Evolutionary conservation across 164 flowering plant species (phyloP).

Genomic region (Umbellularia californica): DNA sequence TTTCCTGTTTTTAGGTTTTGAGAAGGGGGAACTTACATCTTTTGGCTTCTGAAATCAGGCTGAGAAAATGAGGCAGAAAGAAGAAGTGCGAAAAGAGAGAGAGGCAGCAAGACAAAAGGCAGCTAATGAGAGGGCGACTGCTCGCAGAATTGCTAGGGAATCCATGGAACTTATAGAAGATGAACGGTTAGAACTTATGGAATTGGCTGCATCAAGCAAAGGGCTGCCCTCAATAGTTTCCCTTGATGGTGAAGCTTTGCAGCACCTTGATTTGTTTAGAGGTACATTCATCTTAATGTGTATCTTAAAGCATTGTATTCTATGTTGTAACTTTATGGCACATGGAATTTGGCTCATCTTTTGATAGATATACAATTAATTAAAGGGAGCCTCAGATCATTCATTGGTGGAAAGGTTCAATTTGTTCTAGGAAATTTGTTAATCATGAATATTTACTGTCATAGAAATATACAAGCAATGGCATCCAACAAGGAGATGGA

Average conservation of each 20-base stretch:
- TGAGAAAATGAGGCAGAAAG: slow-evolving; percentile 83
- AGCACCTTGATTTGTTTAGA: slow-evolving; percentile 63
- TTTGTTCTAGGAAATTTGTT: background rate
- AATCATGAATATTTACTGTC: background rate
- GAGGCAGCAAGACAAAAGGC: slow-evolving; percentile 80
- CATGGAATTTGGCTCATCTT: background rate
- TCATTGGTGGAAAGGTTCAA: background rate
- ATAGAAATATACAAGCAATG: too few relatives aligned
- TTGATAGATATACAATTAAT: background rate
- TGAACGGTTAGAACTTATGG: slow-evolving; percentile 93
- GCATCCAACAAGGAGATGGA: too few relatives aligned
- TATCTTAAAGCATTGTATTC: background rate
- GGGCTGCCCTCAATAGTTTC: slow-evolving; percentile 63
- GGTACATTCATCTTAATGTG: slow-evolving; percentile 32
- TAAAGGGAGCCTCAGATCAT: background rate
- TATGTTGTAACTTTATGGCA: background rate
- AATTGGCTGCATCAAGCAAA: slow-evolving; percentile 65
- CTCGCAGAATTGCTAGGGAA: slow-evolving; percentile 89
- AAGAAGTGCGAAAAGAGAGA: slow-evolving; percentile 76
- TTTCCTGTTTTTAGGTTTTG: background rate
- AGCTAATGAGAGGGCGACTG: slow-evolving; percentile 84
- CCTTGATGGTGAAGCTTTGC: slow-evolving; percentile 72
- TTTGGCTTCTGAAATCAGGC: slow-evolving; percentile 39
- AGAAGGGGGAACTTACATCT: background rate
- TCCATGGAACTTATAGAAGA: slow-evolving; percentile 91